Conservation (phyloP, 805 yeast genomes). For the Hanseniaspora guilliermondii region DNA sequence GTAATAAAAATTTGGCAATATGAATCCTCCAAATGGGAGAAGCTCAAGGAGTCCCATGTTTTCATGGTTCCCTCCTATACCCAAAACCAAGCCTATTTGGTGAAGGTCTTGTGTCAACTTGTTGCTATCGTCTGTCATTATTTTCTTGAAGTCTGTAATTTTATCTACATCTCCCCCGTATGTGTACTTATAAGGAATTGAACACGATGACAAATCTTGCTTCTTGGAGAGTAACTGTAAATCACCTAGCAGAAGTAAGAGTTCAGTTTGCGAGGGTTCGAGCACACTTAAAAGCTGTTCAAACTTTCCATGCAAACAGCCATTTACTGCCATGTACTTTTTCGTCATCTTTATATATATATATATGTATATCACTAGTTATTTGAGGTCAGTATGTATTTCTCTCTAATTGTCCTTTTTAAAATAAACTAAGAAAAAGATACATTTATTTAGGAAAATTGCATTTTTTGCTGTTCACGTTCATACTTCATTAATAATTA, state of each 20-base stretch:
- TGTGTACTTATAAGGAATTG: constrained; percentile 70
- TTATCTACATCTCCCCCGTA: constrained; percentile 15
- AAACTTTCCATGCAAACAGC: constrained; percentile 82
- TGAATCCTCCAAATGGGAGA: constrained; percentile 81
- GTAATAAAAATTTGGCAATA: constrained; percentile 75
- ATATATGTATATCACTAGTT: neutral
- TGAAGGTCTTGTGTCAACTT: constrained; percentile 37
- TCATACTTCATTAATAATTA: no score
- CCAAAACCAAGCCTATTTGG: constrained; percentile 26
- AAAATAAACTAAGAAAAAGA: no score
- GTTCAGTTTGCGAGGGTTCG: constrained; percentile 32
- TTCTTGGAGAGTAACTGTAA: constrained; percentile 65
- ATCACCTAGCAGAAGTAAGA: constrained; percentile 79
- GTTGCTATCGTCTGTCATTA: constrained; percentile 65
- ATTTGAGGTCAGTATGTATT: no score
- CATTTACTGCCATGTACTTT: constrained; percentile 56
- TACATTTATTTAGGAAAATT: no score
- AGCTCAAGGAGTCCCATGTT: constrained; percentile 66
- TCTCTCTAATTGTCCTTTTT: no score
- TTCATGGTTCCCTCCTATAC: constrained; percentile 94
- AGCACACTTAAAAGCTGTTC: constrained; percentile 40
- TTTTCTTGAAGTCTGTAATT: constrained; percentile 69
- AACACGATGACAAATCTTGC: constrained; percentile 54
- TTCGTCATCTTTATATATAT: neutral
- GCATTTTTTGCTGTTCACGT: no score